Percentiles rank a stretch among this genome's conserved stretches.
Evolutionary conservation across 2,329 filamentous ascomycete genomes (phyloP).

Genomic region (Cladobotryum protrusum): DNA sequence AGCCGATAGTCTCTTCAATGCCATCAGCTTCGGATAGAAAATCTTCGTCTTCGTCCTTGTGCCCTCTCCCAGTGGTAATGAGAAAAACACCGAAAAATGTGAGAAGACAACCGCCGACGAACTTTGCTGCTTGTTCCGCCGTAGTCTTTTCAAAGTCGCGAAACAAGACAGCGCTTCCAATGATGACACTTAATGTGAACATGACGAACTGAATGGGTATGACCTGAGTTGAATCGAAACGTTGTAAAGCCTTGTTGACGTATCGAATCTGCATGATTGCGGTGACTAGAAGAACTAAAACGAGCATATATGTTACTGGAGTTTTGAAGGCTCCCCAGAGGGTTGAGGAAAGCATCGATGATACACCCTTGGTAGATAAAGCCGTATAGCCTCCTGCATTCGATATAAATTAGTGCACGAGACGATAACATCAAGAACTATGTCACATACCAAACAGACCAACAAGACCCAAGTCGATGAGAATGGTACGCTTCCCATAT

Average conservation of each 20-base stretch:
- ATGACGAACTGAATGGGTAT: slow-evolving; percentile 97
- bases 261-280: slow-evolving; percentile 97
- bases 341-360: slow-evolving; percentile 87
- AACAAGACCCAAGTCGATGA: slow-evolving; percentile 90
- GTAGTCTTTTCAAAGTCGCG: slow-evolving; percentile 87
- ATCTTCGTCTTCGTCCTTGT: slow-evolving; percentile 53
- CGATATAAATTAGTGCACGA: slow-evolving; percentile 11
- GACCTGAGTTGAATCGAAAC: slow-evolving; percentile 95
- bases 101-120: slow-evolving; percentile 80
- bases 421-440: no score
- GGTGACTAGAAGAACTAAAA: slow-evolving; percentile 71
- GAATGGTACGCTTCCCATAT: slow-evolving; percentile 79
- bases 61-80: slow-evolving; percentile 77
- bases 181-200: slow-evolving; percentile 91
- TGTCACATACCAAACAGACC: slow-evolving; percentile 72
- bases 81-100: slow-evolving; percentile 97
- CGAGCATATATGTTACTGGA: slow-evolving; percentile 82
- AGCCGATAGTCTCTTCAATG: slow-evolving; percentile 57
- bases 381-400: slow-evolving; percentile 83
- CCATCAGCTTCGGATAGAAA: slow-evolving; percentile 49
- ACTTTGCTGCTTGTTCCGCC: slow-evolving; percentile 68
- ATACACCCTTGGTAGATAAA: slow-evolving; percentile 90
- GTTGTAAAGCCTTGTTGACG: slow-evolving; percentile 78
- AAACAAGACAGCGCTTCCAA: slow-evolving; percentile 88
- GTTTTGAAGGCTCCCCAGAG: slow-evolving; percentile 85